Percentiles rank a stretch among this genome's conserved stretches.
Evolutionary conservation across 192 early-diverging fungal species (phyloP).

Genomic region (Coemansia sp.): DNA sequence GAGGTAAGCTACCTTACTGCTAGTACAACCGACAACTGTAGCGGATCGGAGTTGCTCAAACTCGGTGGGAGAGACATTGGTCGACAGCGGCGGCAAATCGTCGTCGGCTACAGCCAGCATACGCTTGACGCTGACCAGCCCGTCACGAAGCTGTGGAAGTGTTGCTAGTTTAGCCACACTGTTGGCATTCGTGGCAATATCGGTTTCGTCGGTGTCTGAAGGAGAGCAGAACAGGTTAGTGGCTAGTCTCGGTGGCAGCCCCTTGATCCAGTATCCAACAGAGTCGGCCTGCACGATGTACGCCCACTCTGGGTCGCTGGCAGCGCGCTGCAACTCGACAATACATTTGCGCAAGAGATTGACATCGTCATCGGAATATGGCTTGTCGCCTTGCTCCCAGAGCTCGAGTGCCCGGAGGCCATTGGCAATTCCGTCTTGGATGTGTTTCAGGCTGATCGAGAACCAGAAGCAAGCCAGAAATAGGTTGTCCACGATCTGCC

Average conservation of each 20-base stretch:
- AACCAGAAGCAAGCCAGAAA: conserved; percentile 72
- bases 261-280: conserved; percentile 23
- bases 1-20: conserved; percentile 45
- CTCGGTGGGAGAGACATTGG: conserved; percentile 38
- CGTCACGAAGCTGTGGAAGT: conserved; percentile 22
- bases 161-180: conserved; percentile 14
- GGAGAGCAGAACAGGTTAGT: conserved; percentile 6
- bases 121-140: conserved; percentile 9
- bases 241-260: conserved; percentile 21
- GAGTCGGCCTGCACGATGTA: conserved; percentile 35
- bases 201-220: background rate
- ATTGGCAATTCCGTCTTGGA: conserved; percentile 36
- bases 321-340: conserved; percentile 28
- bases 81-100: conserved; percentile 30
- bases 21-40: conserved; percentile 10
- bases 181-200: background rate
- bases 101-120: conserved; percentile 27
- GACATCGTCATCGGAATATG: conserved; percentile 33
- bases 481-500: conserved; percentile 66
- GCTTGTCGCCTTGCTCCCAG: conserved; percentile 42
- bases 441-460: conserved; percentile 43
- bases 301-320: conserved; percentile 27
- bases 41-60: conserved; percentile 30
- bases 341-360: conserved; percentile 28
- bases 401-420: conserved; percentile 40